These are phyloP conservation scores for Phytophthora pluvialis DNA, from an alignment of 352 stramenopile species.

Conservation along the genomic window DNA sequence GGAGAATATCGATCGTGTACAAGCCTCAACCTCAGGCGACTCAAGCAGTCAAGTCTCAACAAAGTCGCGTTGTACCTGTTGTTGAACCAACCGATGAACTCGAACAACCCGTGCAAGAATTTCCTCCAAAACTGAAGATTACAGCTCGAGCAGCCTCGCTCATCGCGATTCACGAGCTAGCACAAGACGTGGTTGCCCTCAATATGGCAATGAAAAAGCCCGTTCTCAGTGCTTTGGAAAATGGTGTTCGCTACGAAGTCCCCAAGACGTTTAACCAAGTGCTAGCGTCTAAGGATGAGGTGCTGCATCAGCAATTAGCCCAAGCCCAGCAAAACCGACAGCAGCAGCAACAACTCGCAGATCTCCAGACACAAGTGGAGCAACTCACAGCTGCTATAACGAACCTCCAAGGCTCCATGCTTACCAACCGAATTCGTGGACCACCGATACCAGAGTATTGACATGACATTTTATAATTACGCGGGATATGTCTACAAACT, in stretches of 20 bases:
- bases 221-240: constrained; percentile 45
- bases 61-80: constrained; percentile 24
- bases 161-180: constrained; percentile 57
- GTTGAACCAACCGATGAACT: constrained; percentile 7
- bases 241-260: constrained; percentile 65
- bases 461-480: constrained; percentile 47
- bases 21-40: constrained; percentile 14
- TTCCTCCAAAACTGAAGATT: constrained; percentile 6
- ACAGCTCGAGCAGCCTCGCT: constrained; percentile 6
- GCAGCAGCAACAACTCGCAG: constrained; percentile 38
- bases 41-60: not conserved
- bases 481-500: constrained; percentile 36
- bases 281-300: constrained; percentile 25
- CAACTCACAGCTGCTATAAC: constrained; percentile 46
- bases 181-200: constrained; percentile 43
- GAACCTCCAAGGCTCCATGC: constrained; percentile 41
- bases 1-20: constrained; percentile 16
- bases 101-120: constrained; percentile 5
- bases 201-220: constrained; percentile 29
- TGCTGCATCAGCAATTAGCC: constrained; percentile 14
- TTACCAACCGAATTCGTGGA: constrained; percentile 27
- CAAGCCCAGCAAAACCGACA: constrained; percentile 24
- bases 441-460: constrained; percentile 34
- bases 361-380: constrained; percentile 49
- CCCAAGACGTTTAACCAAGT: constrained; percentile 44